Evolutionary conservation across 495 filamentous ascomycete genomes (phyloP).

Genomic region (Podospora sp.): DNA sequence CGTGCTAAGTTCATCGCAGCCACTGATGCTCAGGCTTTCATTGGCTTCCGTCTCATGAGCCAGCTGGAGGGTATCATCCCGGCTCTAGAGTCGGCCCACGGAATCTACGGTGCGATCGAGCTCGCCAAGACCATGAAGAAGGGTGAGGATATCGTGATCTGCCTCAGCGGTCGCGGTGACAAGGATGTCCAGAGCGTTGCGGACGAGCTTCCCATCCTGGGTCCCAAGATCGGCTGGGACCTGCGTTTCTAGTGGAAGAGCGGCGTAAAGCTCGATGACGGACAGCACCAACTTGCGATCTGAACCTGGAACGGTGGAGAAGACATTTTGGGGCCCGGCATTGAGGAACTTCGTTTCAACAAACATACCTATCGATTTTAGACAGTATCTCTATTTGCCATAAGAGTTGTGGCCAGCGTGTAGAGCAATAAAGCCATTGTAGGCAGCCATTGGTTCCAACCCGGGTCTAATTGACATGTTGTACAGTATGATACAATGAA

Average conservation of each 20-base stretch:
- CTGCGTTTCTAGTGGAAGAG: constrained; percentile 66
- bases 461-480: background rate
- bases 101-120: constrained; percentile 84
- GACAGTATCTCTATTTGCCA: background rate
- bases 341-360: background rate
- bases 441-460: background rate
- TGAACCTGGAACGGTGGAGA: background rate
- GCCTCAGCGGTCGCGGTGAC: constrained; percentile 87
- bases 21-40: constrained; percentile 87
- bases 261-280: background rate
- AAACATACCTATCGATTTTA: background rate
- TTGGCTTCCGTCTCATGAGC: constrained; percentile 80
- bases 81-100: constrained; percentile 91
- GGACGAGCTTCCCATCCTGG: constrained; percentile 85
- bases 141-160: constrained; percentile 92
- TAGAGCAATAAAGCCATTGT: background rate
- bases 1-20: constrained; percentile 88
- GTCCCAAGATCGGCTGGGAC: constrained; percentile 95
- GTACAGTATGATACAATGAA: constrained; percentile 9
- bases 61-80: constrained; percentile 96
- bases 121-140: constrained; percentile 89
- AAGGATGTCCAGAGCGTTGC: constrained; percentile 99
- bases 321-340: background rate
- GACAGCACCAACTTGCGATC: background rate
- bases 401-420: background rate